phyloP scores from a whole-genome alignment of 148 eudicot species.

The Chenopodium suecicum region DNA sequence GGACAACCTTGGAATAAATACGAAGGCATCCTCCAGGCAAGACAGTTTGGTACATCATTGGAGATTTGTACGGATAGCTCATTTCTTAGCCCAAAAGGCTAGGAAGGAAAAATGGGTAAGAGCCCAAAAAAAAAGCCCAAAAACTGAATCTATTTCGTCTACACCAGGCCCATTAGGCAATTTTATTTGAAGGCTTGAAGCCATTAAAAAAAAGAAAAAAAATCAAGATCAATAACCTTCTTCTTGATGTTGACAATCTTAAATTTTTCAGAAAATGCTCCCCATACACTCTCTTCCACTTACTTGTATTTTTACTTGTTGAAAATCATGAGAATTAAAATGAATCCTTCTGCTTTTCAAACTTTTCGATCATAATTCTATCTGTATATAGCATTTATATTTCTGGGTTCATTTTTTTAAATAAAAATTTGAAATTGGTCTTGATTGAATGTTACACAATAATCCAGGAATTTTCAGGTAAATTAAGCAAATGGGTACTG shows the following conservation, averaged over 20 bases:
- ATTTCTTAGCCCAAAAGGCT: too few relatives aligned
- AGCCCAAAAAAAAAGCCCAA: neutral
- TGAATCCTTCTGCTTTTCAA: too few relatives aligned
- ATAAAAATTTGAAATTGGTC: neutral
- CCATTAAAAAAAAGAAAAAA: too few relatives aligned
- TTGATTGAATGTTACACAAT: neutral
- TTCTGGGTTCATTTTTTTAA: neutral
- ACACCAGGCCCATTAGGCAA: neutral
- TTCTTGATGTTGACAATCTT: neutral
- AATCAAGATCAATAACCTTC: too few relatives aligned
- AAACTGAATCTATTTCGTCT: neutral
- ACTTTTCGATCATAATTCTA: too few relatives aligned
- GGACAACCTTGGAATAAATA: too few relatives aligned
- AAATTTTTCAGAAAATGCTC: neutral
- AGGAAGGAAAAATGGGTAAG: too few relatives aligned
- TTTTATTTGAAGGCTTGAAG: too few relatives aligned
- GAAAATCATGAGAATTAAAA: neutral
- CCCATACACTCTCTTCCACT: neutral
- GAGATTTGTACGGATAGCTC: too few relatives aligned
- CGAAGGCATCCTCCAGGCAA: too few relatives aligned
- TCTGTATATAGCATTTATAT: too few relatives aligned
- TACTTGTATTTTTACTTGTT: neutral
- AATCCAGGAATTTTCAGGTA: neutral
- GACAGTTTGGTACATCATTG: too few relatives aligned
- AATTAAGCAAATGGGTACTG: constrained; percentile 6